phyloP scores from a whole-genome alignment of 495 filamentous ascomycete genomes.

The Melanomma pulvis-pyrius region DNA sequence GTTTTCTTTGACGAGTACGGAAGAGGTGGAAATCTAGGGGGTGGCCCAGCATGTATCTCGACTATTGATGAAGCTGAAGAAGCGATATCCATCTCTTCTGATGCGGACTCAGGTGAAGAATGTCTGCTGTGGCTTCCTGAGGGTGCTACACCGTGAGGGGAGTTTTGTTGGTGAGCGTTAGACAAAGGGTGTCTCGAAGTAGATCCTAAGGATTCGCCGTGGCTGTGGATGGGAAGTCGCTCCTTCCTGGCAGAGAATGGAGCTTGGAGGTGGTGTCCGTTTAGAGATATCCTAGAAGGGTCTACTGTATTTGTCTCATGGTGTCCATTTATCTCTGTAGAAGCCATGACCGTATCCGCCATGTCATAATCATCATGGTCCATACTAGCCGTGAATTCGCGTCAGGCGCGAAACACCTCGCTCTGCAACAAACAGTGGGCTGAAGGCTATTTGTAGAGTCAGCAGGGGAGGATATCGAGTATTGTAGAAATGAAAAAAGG shows the following conservation, averaged over 20 bases:
- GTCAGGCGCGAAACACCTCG: neutral
- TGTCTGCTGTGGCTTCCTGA: neutral
- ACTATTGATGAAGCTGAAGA: conserved; percentile 2
- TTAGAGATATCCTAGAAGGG: conserved; percentile 4
- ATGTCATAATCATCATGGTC: conserved; percentile 10
- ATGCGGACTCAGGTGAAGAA: neutral
- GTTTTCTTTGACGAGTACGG: conserved; percentile 50
- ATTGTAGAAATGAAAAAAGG: neutral
- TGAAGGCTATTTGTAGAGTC: neutral
- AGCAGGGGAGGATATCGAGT: neutral
- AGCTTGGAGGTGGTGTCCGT: neutral
- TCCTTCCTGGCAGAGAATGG: neutral
- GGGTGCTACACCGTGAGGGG: neutral
- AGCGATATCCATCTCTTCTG: conserved; percentile 28
- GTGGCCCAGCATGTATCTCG: conserved; percentile 32
- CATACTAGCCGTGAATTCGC: neutral
- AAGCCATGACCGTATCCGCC: conserved; percentile 7
- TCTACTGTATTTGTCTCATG: conserved; percentile 10
- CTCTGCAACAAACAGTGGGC: neutral
- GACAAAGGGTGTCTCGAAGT: neutral
- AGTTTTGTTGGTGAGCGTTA: neutral
- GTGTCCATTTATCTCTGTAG: conserved; percentile 15
- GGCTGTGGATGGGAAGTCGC: conserved; percentile 12
- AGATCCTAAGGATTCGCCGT: neutral
- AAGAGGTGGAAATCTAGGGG: conserved; percentile 33